These are phyloP conservation scores for Russula earlei DNA, from an alignment of 768 basidiomycete species.

Conservation along the genomic window DNA sequence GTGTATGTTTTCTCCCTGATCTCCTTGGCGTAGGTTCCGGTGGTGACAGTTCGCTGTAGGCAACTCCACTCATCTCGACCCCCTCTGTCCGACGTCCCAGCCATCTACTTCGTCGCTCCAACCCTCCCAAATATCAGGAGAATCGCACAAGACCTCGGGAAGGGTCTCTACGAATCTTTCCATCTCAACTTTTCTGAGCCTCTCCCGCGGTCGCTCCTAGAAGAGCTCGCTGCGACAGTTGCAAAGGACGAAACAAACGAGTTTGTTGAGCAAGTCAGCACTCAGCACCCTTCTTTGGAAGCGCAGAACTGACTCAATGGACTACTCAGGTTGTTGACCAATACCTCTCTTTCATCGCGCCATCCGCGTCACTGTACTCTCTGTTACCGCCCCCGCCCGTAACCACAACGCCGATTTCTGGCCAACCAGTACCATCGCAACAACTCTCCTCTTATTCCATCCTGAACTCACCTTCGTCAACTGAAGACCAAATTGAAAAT, in stretches of 20 bases:
- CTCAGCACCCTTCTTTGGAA: constrained; percentile 18
- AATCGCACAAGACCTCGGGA: constrained; percentile 89
- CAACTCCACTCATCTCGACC: constrained; percentile 88
- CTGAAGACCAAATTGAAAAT: constrained; percentile 84
- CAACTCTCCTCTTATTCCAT: constrained; percentile 66
- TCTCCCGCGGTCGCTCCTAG: constrained; percentile 76
- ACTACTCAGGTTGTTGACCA: constrained; percentile 77
- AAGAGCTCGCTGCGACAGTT: constrained; percentile 86
- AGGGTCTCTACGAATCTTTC: constrained; percentile 83
- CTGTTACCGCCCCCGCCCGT: constrained; percentile 54
- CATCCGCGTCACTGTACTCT: constrained; percentile 88
- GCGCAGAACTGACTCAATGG: neutral
- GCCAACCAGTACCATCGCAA: constrained; percentile 27
- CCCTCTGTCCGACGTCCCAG: constrained; percentile 88
- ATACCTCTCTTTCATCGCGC: constrained; percentile 92
- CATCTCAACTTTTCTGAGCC: constrained; percentile 95
- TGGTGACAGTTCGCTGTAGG: constrained; percentile 33
- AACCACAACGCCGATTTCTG: constrained; percentile 28
- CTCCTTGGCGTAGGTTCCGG: neutral
- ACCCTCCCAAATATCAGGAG: constrained; percentile 77
- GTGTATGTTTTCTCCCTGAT: constrained; percentile 53
- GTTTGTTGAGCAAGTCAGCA: constrained; percentile 61
- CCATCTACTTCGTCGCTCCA: constrained; percentile 93
- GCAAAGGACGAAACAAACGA: constrained; percentile 78
- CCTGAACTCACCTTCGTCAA: constrained; percentile 84